phyloP scores from a whole-genome alignment of 2,329 filamentous ascomycete genomes.

The Daldinia sp. region DNA sequence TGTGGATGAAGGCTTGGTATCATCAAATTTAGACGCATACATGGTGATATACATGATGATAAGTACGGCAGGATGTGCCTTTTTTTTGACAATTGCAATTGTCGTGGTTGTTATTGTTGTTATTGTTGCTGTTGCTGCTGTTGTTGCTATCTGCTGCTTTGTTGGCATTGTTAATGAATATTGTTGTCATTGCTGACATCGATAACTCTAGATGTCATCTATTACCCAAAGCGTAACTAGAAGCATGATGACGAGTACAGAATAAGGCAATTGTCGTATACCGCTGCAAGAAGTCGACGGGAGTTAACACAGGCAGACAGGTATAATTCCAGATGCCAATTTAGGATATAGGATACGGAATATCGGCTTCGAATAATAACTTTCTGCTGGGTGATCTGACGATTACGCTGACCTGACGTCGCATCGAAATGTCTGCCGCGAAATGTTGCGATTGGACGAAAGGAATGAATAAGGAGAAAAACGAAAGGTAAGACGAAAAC shows the following conservation, averaged over 20 bases:
- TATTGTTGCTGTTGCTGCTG: not conserved
- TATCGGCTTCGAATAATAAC: conserved; percentile 17
- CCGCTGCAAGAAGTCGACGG: conserved; percentile 10
- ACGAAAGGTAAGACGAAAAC: conserved; percentile 32
- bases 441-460: conserved; percentile 23
- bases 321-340: conserved; percentile 17
- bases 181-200: not conserved
- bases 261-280: conserved; percentile 7
- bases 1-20: conserved; percentile 33
- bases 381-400: conserved; percentile 35
- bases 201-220: not conserved
- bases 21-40: conserved; percentile 14
- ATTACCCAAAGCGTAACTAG: not conserved
- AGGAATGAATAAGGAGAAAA: not conserved
- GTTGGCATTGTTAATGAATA: no score
- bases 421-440: conserved; percentile 34
- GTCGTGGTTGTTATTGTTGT: not conserved
- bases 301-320: conserved; percentile 13
- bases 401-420: conserved; percentile 26
- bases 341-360: conserved; percentile 34
- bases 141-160: not conserved
- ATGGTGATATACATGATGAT: conserved; percentile 20
- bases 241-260: conserved; percentile 3
- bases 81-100: not conserved
- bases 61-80: no score